Evolutionary conservation across 768 basidiomycete genomes (phyloP), one percentile per base, ranked within the genome.

Genomic region (Lactarius sanguifluus): DNA sequence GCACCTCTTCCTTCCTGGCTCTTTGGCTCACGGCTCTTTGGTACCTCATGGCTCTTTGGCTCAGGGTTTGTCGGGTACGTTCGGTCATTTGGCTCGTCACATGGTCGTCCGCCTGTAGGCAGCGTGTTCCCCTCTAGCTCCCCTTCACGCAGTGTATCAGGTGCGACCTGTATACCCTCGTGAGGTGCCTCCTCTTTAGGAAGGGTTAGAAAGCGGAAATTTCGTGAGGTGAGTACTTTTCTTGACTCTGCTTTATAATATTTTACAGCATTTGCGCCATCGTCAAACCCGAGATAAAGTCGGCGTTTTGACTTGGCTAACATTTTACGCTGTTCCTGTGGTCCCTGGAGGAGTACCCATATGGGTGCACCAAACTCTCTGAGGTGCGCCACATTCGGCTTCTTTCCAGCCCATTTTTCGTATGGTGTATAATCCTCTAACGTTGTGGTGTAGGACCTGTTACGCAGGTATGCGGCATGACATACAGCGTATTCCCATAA

Each of bases 381-480:
- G 4, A 59, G 58, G 15, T 59, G 58, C 2, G 16, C 7, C 0
- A 59, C 16, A 1, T 59, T 3, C 1, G 40, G 58, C 25, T 8
- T 40, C 4, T 18, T 8, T 9, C 15, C 6, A 18, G 7, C 3
- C 58, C 41, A 59, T 2, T 3, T 2, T 3, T 59, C 40, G 25
- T 43, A 59, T 5, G 28, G 58, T 1, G 58, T 59, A 3, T 0
- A 0, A 4, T 12, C n/a, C n/a, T 47, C 8, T 23, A 47, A 9
- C 0, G 10, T 2, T 4, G 1, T 23, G 0, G 45, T 47, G 3
- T n/a, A 23, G 1, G 45, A 8, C 0, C 10, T 8, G 10, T 47
- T 47, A 2, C 45, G 1, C 0, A 47, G 2, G 18, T 47, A 47
- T 5, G 45, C 10, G 9, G 45, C 45, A 23, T 47, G 45, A 10